Percentiles rank a stretch among this genome's conserved stretches.
phyloP scores from a whole-genome alignment of 345 rosid genomes.

The Salix caprea region DNA sequence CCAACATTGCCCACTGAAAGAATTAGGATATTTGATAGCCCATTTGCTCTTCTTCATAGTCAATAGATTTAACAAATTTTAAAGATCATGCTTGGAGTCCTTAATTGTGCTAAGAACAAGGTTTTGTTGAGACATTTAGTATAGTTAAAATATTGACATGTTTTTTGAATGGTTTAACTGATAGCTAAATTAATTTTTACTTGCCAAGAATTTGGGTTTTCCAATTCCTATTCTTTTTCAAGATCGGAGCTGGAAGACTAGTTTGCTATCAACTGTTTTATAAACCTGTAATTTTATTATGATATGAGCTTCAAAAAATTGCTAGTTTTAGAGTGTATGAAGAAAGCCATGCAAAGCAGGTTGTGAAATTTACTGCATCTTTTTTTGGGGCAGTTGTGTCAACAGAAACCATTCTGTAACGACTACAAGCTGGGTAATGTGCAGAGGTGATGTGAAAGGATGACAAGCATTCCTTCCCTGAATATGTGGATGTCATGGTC shows the following conservation, averaged over 20 bases:
- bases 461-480: not conserved
- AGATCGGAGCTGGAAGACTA: not conserved
- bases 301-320: not conserved
- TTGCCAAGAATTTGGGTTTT: not conserved
- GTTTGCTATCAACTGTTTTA: not conserved
- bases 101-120: not conserved
- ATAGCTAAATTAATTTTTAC: not conserved
- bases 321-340: not conserved
- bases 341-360: not conserved
- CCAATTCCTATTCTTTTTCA: not conserved
- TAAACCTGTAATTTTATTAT: not conserved
- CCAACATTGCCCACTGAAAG: not conserved
- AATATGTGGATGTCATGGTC: not conserved
- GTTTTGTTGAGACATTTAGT: not conserved
- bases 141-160: not conserved
- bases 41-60: not conserved
- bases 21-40: not conserved
- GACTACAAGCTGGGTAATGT: not conserved
- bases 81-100: not conserved
- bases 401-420: not conserved
- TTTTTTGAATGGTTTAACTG: not conserved
- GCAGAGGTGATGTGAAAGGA: not conserved
- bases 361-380: not conserved
- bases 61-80: not conserved
- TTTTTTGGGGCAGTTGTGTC: not conserved